Evolutionary conservation across 1,284 basidiomycete genomes (phyloP).

Genomic region (Clitocybe nebularis): DNA sequence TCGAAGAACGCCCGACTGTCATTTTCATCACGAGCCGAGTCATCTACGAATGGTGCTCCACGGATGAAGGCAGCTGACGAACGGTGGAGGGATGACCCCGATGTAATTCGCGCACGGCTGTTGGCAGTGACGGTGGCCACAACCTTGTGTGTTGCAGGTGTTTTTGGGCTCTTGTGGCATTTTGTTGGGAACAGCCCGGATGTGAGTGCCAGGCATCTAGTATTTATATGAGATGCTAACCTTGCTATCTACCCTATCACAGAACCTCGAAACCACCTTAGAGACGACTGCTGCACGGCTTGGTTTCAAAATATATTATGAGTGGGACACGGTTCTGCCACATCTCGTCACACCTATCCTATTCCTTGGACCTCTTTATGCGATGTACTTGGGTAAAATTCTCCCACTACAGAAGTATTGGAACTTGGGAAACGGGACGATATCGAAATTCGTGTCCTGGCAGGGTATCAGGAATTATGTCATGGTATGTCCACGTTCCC

Average conservation of each 20-base stretch:
- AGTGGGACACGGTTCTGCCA: constrained; percentile 35
- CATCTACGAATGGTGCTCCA: constrained; percentile 19
- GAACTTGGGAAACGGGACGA: constrained; percentile 39
- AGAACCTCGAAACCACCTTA: constrained; percentile 13
- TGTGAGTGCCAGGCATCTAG: constrained; percentile 33
- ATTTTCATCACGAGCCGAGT: constrained; percentile 30
- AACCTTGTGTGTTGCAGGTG: constrained; percentile 41
- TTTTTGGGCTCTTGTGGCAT: constrained; percentile 37
- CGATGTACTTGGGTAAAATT: constrained; percentile 45
- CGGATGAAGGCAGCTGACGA: constrained; percentile 30
- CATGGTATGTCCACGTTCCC: constrained; percentile 49
- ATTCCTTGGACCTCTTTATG: constrained; percentile 84
- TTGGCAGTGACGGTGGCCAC: constrained; percentile 57
- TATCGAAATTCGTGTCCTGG: constrained; percentile 44
- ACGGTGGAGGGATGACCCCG: constrained; percentile 69
- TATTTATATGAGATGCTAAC: too few species aligned
- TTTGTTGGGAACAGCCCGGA: constrained; percentile 21
- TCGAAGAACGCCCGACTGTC: constrained; percentile 52
- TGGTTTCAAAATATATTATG: constrained; percentile 17
- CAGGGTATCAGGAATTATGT: constrained; percentile 74
- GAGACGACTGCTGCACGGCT: constrained; percentile 15
- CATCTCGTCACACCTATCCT: constrained; percentile 74
- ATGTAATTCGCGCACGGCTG: constrained; percentile 68
- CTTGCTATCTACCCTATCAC: not conserved
- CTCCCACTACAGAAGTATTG: constrained; percentile 65